A percentile compares a stretch with the other conserved stretches of the same genome.
These are phyloP conservation scores for Cladosporium sp. DNA, from an alignment of 2,329 filamentous ascomycete genomes.

Conservation along the genomic window DNA sequence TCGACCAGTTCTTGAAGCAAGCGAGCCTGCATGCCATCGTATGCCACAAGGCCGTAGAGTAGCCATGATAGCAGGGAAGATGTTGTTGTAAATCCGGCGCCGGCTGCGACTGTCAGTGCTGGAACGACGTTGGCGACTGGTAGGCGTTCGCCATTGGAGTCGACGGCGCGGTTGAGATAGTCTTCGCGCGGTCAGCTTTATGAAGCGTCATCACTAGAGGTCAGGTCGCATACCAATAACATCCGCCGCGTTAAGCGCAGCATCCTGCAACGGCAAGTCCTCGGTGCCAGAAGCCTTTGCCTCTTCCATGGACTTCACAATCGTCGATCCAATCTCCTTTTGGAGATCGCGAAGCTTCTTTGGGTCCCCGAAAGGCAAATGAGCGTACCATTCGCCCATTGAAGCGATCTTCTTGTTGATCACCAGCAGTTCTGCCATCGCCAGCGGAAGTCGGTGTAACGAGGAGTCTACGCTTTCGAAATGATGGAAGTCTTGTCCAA, in stretches of 20 bases:
- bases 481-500: conserved; percentile 49
- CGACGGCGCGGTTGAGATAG: conserved; percentile 55
- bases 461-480: conserved; percentile 47
- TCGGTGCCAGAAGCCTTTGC: conserved; percentile 36
- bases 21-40: conserved; percentile 57
- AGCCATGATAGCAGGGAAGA: conserved; percentile 60
- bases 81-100: conserved; percentile 62
- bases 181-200: conserved; percentile 40
- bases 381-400: conserved; percentile 57
- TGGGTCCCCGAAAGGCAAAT: conserved; percentile 60
- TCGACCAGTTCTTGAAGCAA: conserved; percentile 59
- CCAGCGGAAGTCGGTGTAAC: conserved; percentile 52
- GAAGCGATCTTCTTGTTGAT: conserved; percentile 61
- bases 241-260: conserved; percentile 37
- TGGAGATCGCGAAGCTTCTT: conserved; percentile 42
- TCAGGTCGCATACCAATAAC: conserved; percentile 16
- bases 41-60: conserved; percentile 55
- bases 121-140: conserved; percentile 46
- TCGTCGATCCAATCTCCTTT: conserved; percentile 25
- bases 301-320: conserved; percentile 43
- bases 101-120: conserved; percentile 54
- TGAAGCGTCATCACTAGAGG: background rate
- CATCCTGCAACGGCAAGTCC: conserved; percentile 41
- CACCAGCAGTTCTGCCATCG: conserved; percentile 53
- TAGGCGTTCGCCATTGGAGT: conserved; percentile 56